phyloP scores from a whole-genome alignment of 768 basidiomycete species.

The Termitomyces sp. region DNA sequence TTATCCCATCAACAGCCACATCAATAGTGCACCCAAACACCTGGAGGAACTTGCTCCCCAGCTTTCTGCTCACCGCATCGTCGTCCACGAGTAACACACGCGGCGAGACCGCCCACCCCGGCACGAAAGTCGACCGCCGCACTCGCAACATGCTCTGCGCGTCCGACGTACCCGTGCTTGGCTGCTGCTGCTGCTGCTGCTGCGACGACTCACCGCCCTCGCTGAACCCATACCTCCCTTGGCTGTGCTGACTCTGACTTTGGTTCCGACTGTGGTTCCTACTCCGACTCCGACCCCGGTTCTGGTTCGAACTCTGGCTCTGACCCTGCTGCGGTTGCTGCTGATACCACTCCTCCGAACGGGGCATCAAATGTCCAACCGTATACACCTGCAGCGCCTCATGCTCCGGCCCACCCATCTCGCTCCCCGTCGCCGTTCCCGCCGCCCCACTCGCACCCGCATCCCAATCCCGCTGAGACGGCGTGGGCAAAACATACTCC shows the following conservation, averaged over 20 bases:
- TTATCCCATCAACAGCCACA: slow-evolving; percentile 89
- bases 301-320: neutral
- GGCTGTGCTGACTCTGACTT: slow-evolving; percentile 9
- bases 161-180: neutral
- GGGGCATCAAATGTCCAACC: slow-evolving; percentile 71
- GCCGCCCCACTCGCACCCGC: neutral
- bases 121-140: slow-evolving; percentile 76
- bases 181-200: neutral
- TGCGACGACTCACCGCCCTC: neutral
- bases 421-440: neutral
- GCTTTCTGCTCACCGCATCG: slow-evolving; percentile 84
- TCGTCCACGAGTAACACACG: slow-evolving; percentile 93
- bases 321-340: slow-evolving; percentile 1
- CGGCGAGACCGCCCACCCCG: slow-evolving; percentile 90
- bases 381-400: slow-evolving; percentile 80
- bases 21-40: slow-evolving; percentile 95
- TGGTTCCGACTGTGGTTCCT: neutral
- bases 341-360: slow-evolving; percentile 22
- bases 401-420: slow-evolving; percentile 29
- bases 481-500: slow-evolving; percentile 22
- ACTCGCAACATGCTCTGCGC: slow-evolving; percentile 46
- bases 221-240: slow-evolving; percentile 26
- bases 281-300: neutral
- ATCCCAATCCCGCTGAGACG: neutral
- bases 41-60: slow-evolving; percentile 91